These are phyloP conservation scores for Allomyces arbusculus DNA, from an alignment of 192 early-diverging fungal genomes.

Conservation along the genomic window DNA sequence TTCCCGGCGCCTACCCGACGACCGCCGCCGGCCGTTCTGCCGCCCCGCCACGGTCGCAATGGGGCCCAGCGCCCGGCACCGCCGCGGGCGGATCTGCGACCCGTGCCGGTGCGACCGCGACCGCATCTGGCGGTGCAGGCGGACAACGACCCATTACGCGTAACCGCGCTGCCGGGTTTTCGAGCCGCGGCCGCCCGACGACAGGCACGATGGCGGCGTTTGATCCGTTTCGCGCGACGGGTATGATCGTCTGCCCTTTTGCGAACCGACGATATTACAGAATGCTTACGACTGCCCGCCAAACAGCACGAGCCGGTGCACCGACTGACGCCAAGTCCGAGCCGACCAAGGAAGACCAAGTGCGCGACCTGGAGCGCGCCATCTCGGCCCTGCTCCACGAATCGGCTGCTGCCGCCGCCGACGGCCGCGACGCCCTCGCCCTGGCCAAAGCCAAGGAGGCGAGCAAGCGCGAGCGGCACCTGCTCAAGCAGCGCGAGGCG, in stretches of 20 bases:
- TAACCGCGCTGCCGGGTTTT: constrained; percentile 32
- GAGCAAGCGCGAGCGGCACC: constrained; percentile 26
- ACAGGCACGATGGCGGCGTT: constrained; percentile 16
- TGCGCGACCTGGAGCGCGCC: constrained; percentile 25
- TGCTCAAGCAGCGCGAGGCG: constrained; percentile 31
- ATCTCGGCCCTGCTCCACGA: constrained; percentile 27
- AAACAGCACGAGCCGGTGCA: too few species aligned
- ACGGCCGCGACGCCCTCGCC: constrained; percentile 21
- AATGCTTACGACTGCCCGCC: too few species aligned
- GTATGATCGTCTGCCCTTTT: constrained; percentile 3
- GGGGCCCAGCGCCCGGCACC: too few species aligned
- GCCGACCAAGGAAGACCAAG: constrained; percentile 28
- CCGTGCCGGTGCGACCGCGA: too few species aligned
- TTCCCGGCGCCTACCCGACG: too few species aligned
- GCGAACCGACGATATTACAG: too few species aligned
- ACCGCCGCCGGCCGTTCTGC: too few species aligned
- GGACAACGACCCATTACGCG: constrained; percentile 27
- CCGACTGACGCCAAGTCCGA: constrained; percentile 5
- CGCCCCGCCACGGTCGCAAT: too few species aligned
- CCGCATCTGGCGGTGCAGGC: too few species aligned
- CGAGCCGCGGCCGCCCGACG: constrained; percentile 21
- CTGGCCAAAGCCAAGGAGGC: constrained; percentile 42
- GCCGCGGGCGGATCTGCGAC: too few species aligned
- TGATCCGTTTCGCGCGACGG: constrained; percentile 36
- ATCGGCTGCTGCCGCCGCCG: constrained; percentile 15